A percentile compares a stretch with the other conserved stretches of the same genome.
These are phyloP conservation scores for Baorangia bicolor DNA, from an alignment of 768 basidiomycete genomes.

Conservation along the genomic window DNA sequence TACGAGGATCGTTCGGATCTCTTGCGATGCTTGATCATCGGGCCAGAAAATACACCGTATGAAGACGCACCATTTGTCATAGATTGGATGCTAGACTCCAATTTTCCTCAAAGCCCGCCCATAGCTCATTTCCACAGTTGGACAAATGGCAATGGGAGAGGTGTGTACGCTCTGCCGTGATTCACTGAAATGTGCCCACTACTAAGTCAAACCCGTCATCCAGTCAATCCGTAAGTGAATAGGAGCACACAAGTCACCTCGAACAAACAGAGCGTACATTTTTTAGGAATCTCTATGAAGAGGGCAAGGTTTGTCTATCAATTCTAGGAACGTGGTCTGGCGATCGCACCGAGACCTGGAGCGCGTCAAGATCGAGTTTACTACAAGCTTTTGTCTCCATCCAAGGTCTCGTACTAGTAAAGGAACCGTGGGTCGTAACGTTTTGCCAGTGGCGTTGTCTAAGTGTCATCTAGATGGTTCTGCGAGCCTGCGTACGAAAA, in stretches of 20 bases:
- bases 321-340: conserved; percentile 92
- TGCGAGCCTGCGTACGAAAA: conserved; percentile 95
- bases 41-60: conserved; percentile 93
- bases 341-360: conserved; percentile 88
- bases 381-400: conserved; percentile 93
- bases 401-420: conserved; percentile 89
- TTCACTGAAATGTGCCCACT: neutral
- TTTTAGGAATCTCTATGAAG: conserved; percentile 84
- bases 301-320: conserved; percentile 92
- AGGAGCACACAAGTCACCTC: neutral
- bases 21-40: conserved; percentile 84
- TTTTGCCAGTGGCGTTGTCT: conserved; percentile 1
- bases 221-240: conserved; percentile 70
- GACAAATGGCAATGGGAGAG: conserved; percentile 90
- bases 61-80: conserved; percentile 94
- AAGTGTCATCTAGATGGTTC: conserved; percentile 58
- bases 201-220: neutral
- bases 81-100: conserved; percentile 86
- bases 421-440: conserved; percentile 70
- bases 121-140: conserved; percentile 89
- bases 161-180: conserved; percentile 10
- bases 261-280: neutral
- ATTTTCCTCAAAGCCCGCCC: conserved; percentile 81
- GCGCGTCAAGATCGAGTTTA: conserved; percentile 75
- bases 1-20: conserved; percentile 91